Percentiles rank a stretch among this genome's conserved stretches.
phyloP scores from a whole-genome alignment of 2,329 filamentous ascomycete species.

The Scopulariopsis brevicaulis region DNA sequence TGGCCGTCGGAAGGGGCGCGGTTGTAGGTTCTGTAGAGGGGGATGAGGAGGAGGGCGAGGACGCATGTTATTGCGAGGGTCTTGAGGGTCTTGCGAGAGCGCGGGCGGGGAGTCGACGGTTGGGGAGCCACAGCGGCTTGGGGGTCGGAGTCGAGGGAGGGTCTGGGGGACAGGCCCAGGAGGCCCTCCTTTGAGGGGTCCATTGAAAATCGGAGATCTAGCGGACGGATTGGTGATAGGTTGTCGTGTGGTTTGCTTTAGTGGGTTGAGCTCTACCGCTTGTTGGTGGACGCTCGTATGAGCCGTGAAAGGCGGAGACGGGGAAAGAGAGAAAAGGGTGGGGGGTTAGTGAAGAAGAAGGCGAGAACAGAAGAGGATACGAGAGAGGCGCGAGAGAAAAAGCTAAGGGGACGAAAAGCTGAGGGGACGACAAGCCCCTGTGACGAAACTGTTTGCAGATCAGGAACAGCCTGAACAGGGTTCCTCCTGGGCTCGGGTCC shows the following conservation, averaged over 20 bases:
- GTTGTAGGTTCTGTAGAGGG: slow-evolving; percentile 35
- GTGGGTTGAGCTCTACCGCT: neutral
- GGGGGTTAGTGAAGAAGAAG: neutral
- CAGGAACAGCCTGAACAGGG: neutral
- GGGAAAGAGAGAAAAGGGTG: neutral
- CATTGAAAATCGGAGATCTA: slow-evolving; percentile 5
- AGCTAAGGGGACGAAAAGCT: neutral
- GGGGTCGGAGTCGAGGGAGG: slow-evolving; percentile 11
- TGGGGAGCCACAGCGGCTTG: neutral
- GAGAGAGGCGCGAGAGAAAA: neutral
- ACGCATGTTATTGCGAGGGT: slow-evolving; percentile 22
- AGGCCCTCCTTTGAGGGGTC: slow-evolving; percentile 20
- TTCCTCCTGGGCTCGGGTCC: too few species aligned
- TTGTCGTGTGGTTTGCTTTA: neutral
- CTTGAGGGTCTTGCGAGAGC: slow-evolving; percentile 10
- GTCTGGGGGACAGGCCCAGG: slow-evolving; percentile 12
- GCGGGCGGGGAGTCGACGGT: neutral
- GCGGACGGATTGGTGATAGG: neutral
- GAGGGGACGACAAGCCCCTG: neutral
- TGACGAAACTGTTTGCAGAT: neutral
- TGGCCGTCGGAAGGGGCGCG: slow-evolving; percentile 36
- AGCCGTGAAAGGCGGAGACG: neutral
- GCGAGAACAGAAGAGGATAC: neutral
- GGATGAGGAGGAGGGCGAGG: slow-evolving; percentile 27
- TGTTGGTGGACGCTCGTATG: neutral